A percentile compares a stretch with the other conserved stretches of the same genome.
Conservation (phyloP, 2,329 filamentous ascomycete genomes). For the Claviceps sp. region DNA sequence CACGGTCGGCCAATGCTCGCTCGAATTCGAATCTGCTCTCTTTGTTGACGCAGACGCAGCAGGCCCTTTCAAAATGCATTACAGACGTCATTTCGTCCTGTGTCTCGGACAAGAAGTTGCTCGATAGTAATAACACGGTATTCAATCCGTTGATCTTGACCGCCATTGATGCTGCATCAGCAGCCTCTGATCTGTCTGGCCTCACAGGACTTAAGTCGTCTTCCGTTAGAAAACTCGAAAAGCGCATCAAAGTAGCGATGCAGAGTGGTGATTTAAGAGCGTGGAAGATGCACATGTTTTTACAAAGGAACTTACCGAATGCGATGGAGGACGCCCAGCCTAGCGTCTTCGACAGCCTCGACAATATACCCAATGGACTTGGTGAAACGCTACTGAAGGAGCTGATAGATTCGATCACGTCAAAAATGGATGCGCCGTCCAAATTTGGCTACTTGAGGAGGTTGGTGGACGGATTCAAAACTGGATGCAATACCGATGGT, state of each 20-base stretch:
- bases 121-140: slow-evolving; percentile 11
- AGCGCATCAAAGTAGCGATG: slow-evolving; percentile 21
- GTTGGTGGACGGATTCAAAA: slow-evolving; percentile 20
- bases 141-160: slow-evolving; percentile 18
- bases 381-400: slow-evolving; percentile 20
- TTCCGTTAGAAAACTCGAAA: slow-evolving; percentile 22
- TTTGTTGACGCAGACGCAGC: slow-evolving; percentile 14
- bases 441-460: slow-evolving; percentile 26
- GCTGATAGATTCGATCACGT: slow-evolving; percentile 19
- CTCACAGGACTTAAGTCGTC: slow-evolving; percentile 16
- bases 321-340: slow-evolving; percentile 19
- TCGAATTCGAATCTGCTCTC: slow-evolving; percentile 13
- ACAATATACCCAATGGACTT: slow-evolving; percentile 15
- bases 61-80: slow-evolving; percentile 16
- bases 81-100: slow-evolving; percentile 14
- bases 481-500: slow-evolving; percentile 20
- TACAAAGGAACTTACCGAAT: slow-evolving; percentile 24
- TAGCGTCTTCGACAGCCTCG: slow-evolving; percentile 19
- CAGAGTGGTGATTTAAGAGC: slow-evolving; percentile 23
- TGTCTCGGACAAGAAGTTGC: slow-evolving; percentile 18
- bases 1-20: slow-evolving; percentile 14
- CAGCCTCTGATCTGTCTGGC: slow-evolving; percentile 11
- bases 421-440: slow-evolving; percentile 16
- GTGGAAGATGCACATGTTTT: slow-evolving; percentile 33
- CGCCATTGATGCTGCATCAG: slow-evolving; percentile 19